Base-by-base conservation (phyloP, 176 grass and related monocot genomes). In the Bothriochloa decipiens region DNA sequence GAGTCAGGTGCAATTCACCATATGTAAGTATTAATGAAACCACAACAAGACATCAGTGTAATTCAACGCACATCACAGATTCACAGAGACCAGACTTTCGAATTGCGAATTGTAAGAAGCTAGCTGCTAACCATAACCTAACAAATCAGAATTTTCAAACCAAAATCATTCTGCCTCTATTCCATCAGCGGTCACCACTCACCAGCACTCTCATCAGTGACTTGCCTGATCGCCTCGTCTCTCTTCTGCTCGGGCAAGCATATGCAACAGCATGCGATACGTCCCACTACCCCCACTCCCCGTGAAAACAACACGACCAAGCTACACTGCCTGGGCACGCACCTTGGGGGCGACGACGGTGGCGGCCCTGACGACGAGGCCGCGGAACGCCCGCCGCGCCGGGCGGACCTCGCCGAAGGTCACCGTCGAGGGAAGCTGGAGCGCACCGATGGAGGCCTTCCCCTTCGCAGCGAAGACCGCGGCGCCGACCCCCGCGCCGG, bases 311-410 rank as follows among this genome's bases (percentile, higher is more conserved):
- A 23, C 71, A 28, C 3, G 16, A 61, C 57, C 9, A 72, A 72
- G 39, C 25, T 37, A 28, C 72, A 77, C 73, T 90, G 68, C 71
- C 35, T 70, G 26, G 58, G 23, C 10, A 20, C 77, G 22, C 74
- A 97, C 94, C 94, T 92, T 97, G 10, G 91, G 83, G 65, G 89
- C 89, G 18, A 97, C 85, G 20, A 87, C 87, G 37, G 91, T 92
- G 57, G 89, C 89, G 3, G 89, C 94, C 83, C 81, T 89, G 27
- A 90, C 85, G 46, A 90, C 75, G 41, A 94, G 76, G 42, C 88
- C 68, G 14, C 73, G 72, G 36, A 85, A 78, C 47, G 67, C 39
- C 40, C 47, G 68, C 37, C 71, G 70, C 1, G 58, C 77, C 15
- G 77, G 50, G n/a, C 79, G 39, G 15, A 55, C 52, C 32, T 70